Conservation (phyloP, 345 rosid genomes). For the Brassica cretica region DNA sequence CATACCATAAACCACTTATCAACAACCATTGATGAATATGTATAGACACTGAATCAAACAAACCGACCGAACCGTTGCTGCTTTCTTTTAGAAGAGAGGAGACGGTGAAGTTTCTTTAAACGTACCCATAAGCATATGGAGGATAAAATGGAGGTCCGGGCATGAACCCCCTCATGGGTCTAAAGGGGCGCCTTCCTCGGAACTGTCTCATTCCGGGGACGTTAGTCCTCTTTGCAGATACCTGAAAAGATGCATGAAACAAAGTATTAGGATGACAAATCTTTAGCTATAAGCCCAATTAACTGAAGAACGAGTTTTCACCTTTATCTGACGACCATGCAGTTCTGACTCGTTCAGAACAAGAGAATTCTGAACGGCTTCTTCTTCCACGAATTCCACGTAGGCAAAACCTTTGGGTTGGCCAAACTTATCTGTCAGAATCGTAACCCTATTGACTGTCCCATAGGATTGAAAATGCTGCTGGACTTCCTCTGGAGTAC, state of each 20-base stretch:
- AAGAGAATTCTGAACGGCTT: slow-evolving; percentile 91
- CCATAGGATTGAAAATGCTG: slow-evolving; percentile 99
- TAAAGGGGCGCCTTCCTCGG: slow-evolving; percentile 86
- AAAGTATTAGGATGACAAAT: not conserved
- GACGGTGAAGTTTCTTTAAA: not conserved
- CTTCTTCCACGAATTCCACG: slow-evolving; percentile 94
- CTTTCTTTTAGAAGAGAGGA: not conserved
- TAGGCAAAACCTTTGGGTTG: slow-evolving; percentile 99
- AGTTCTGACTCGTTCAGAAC: slow-evolving; percentile 89
- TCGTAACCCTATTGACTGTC: slow-evolving; percentile 93
- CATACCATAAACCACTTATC: slow-evolving; percentile 20
- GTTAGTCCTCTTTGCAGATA: slow-evolving; percentile 94
- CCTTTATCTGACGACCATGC: slow-evolving; percentile 98
- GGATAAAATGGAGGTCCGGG: slow-evolving; percentile 65
- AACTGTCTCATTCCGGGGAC: slow-evolving; percentile 93
- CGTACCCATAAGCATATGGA: slow-evolving; percentile 83
- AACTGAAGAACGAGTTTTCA: slow-evolving; percentile 19
- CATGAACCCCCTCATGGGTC: slow-evolving; percentile 83
- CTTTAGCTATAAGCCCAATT: not conserved
- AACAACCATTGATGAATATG: not conserved
- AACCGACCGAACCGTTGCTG: not conserved
- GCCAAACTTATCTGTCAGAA: slow-evolving; percentile 97
- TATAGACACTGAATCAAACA: not conserved
- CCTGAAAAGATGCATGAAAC: slow-evolving; percentile 48
- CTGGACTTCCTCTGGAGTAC: slow-evolving; percentile 98